These are phyloP conservation scores for Trichosporon asahii DNA, from an alignment of 1,284 basidiomycete species.

Conservation along the genomic window DNA sequence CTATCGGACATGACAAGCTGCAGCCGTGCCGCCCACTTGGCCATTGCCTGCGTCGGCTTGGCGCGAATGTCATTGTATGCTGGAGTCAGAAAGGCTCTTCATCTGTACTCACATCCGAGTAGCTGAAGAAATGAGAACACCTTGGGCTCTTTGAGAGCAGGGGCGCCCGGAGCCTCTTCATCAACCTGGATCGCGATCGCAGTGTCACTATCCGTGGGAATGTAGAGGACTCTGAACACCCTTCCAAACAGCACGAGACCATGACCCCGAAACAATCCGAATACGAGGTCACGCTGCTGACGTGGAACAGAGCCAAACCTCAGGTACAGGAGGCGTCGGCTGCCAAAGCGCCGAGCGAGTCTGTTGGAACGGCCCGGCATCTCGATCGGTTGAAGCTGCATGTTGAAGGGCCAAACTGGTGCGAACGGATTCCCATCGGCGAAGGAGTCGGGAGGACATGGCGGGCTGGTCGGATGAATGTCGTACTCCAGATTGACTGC, in stretches of 20 bases:
- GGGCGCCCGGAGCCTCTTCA: slow-evolving; percentile 13
- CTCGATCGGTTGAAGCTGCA: slow-evolving; percentile 27
- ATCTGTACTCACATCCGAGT: slow-evolving; percentile 22
- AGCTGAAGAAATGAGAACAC: slow-evolving; percentile 24
- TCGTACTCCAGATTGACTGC: slow-evolving; percentile 15
- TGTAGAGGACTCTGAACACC: slow-evolving; percentile 33
- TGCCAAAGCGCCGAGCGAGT: slow-evolving; percentile 38
- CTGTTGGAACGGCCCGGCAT: slow-evolving; percentile 38
- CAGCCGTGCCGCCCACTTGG: slow-evolving; percentile 43
- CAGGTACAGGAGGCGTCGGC: slow-evolving; percentile 34
- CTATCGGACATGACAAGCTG: slow-evolving; percentile 42
- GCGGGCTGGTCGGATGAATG: neutral
- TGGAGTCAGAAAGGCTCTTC: slow-evolving; percentile 9
- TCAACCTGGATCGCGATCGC: slow-evolving; percentile 33
- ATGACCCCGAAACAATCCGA: slow-evolving; percentile 32
- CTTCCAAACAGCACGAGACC: slow-evolving; percentile 35
- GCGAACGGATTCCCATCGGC: neutral
- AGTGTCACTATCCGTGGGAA: slow-evolving; percentile 30
- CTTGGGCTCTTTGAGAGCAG: neutral
- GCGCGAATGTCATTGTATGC: slow-evolving; percentile 36
- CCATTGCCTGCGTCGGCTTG: slow-evolving; percentile 41
- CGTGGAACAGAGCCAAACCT: slow-evolving; percentile 21
- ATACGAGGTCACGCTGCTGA: slow-evolving; percentile 3
- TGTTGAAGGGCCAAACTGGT: slow-evolving; percentile 9
- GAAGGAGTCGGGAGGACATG: neutral